A percentile compares a stretch with the other conserved stretches of the same genome.
These are phyloP conservation scores for Flaveria linearis DNA, from an alignment of 129 eudicot genomes.

Conservation along the genomic window DNA sequence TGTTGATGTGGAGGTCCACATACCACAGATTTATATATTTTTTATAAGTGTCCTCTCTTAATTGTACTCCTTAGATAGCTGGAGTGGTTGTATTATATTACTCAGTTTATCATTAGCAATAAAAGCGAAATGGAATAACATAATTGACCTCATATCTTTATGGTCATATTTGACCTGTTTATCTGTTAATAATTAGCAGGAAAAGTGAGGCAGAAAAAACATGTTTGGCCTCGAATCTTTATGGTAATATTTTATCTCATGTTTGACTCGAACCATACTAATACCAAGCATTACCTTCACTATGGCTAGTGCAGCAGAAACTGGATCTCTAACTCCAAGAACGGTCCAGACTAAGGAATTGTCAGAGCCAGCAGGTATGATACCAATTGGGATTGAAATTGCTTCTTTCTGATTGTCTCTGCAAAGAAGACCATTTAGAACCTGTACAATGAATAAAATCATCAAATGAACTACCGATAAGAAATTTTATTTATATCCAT, in stretches of 20 bases:
- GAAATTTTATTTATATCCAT: background rate
- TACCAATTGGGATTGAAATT: constrained; percentile 90
- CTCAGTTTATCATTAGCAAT: constrained; percentile 4
- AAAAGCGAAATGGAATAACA: background rate
- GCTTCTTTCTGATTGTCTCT: constrained; percentile 95
- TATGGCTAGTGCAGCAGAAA: constrained; percentile 92
- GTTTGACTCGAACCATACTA: constrained; percentile 14
- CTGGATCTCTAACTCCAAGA: constrained; percentile 91
- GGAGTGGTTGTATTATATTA: background rate
- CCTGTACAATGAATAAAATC: constrained; percentile 51
- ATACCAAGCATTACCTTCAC: constrained; percentile 66
- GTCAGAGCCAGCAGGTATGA: constrained; percentile 99
- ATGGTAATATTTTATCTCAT: constrained; percentile 3
- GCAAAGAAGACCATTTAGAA: constrained; percentile 87
- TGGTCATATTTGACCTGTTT: background rate
- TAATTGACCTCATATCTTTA: constrained; percentile 7
- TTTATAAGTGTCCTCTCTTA: background rate
- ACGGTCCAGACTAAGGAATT: constrained; percentile 99
- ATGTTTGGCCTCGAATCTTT: constrained; percentile 11
- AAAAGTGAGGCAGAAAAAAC: background rate
- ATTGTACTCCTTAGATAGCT: background rate
- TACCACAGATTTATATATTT: background rate
- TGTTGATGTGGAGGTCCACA: background rate
- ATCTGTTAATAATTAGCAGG: background rate
- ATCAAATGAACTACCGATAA: constrained; percentile 15